These are phyloP conservation scores for Yamadazyma paraphyllophila DNA, from an alignment of 805 yeast species.

Conservation along the genomic window DNA sequence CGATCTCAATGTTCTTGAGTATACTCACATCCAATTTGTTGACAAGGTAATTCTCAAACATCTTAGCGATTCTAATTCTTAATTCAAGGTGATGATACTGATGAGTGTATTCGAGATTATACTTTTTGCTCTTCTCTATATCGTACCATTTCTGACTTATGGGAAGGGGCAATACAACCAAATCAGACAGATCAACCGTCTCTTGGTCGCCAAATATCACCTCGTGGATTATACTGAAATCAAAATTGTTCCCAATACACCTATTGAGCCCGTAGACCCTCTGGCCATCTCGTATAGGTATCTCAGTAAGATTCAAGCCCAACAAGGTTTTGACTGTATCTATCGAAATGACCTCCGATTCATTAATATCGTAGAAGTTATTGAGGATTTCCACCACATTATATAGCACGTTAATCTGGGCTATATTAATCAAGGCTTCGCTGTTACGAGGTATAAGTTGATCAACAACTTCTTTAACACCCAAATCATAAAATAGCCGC, in stretches of 20 bases:
- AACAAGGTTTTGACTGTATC: conserved; percentile 26
- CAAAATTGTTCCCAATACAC: conserved; percentile 49
- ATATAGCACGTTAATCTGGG: conserved; percentile 49
- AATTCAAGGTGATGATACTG: conserved; percentile 44
- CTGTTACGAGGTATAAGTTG: conserved; percentile 51
- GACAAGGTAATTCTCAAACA: conserved; percentile 47
- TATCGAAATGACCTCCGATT: conserved; percentile 6
- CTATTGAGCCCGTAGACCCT: conserved; percentile 55
- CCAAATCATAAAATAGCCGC: conserved; percentile 3
- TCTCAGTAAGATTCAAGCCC: conserved; percentile 39
- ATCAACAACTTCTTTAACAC: conserved; percentile 24
- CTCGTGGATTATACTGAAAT: conserved; percentile 40
- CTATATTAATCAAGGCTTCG: conserved; percentile 32
- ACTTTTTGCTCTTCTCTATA: background rate
- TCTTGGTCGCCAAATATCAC: conserved; percentile 34
- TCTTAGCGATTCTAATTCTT: conserved; percentile 43
- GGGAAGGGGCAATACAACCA: conserved; percentile 29
- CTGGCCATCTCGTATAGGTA: conserved; percentile 39
- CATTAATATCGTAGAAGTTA: conserved; percentile 28
- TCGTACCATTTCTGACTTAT: conserved; percentile 8
- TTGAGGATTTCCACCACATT: conserved; percentile 54
- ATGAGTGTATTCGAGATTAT: conserved; percentile 23
- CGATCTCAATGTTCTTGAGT: conserved; percentile 35
- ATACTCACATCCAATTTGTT: conserved; percentile 23
- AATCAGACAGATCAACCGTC: conserved; percentile 17